phyloP scores from a whole-genome alignment of 2,329 filamentous ascomycete species.

The Rosellinia necatrix region DNA sequence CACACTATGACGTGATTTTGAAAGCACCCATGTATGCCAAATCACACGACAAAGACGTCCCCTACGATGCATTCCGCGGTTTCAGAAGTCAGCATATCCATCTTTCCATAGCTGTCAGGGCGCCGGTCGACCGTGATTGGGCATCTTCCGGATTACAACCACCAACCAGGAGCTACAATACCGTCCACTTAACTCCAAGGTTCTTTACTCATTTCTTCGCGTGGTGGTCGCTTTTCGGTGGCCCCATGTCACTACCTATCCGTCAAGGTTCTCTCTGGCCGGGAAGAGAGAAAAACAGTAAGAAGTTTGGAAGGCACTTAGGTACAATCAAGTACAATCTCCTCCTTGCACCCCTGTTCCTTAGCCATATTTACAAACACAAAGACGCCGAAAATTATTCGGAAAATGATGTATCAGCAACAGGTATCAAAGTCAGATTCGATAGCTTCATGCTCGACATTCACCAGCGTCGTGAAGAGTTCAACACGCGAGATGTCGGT shows the following conservation, averaged over 20 bases:
- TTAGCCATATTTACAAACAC: slow-evolving; percentile 98
- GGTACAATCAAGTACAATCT: slow-evolving; percentile 99
- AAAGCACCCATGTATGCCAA: slow-evolving; percentile 79
- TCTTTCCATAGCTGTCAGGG: slow-evolving; percentile 87
- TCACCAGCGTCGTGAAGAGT: slow-evolving; percentile 91
- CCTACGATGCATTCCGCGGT: slow-evolving; percentile 93
- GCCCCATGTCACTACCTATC: slow-evolving; percentile 90
- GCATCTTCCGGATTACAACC: slow-evolving; percentile 72
- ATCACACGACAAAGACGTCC: slow-evolving; percentile 53
- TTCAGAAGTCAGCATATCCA: slow-evolving; percentile 98
- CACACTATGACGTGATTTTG: slow-evolving; percentile 88
- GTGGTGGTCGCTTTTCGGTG: slow-evolving; percentile 97
- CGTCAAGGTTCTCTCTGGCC: slow-evolving; percentile 92
- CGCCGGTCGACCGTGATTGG: slow-evolving; percentile 88
- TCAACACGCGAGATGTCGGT: slow-evolving; percentile 79
- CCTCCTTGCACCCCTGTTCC: slow-evolving; percentile 86
- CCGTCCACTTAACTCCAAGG: slow-evolving; percentile 88
- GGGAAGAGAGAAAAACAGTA: slow-evolving; percentile 92
- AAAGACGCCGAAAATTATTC: slow-evolving; percentile 89
- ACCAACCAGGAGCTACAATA: slow-evolving; percentile 86
- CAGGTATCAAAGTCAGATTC: slow-evolving; percentile 92
- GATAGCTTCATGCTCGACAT: slow-evolving; percentile 98
- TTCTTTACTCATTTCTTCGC: slow-evolving; percentile 99
- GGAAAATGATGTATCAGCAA: slow-evolving; percentile 80
- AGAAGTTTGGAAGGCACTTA: slow-evolving; percentile 95